Evolutionary conservation across 2,329 filamentous ascomycete genomes (phyloP).

Genomic region (Fusarium penzigii): DNA sequence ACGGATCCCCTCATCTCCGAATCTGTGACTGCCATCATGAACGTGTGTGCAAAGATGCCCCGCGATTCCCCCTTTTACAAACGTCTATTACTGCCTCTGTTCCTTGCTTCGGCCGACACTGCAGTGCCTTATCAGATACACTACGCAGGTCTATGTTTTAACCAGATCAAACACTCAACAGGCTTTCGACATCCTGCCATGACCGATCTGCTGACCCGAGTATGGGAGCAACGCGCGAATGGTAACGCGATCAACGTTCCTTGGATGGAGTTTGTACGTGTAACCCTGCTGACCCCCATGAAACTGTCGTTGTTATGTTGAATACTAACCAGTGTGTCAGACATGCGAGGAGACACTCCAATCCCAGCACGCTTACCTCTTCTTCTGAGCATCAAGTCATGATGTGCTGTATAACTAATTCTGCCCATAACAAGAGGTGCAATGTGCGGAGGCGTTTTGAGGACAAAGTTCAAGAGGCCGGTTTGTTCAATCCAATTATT

Average conservation of each 20-base stretch:
- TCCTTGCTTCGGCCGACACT: constrained; percentile 29
- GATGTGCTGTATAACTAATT: no score
- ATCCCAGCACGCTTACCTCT: constrained; percentile 21
- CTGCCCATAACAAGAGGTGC: no score
- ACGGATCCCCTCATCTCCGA: constrained; percentile 20
- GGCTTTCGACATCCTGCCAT: constrained; percentile 28
- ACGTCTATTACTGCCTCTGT: constrained; percentile 30
- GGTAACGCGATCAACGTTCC: constrained; percentile 22
- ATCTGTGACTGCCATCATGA: constrained; percentile 27
- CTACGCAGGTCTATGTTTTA: constrained; percentile 25
- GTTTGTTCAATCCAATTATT: no score
- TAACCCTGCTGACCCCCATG: not conserved
- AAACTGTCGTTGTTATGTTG: not conserved
- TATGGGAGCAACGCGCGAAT: constrained; percentile 24
- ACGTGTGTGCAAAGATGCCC: constrained; percentile 25
- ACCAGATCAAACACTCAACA: constrained; percentile 25
- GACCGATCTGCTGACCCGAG: constrained; percentile 25
- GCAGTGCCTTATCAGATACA: constrained; percentile 26
- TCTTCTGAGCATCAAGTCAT: constrained; percentile 10
- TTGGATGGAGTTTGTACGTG: constrained; percentile 33
- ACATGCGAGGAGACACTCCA: constrained; percentile 18
- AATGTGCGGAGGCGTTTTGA: no score
- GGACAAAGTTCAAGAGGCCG: no score
- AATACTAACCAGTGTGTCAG: constrained; percentile 3
- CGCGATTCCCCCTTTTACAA: constrained; percentile 28